Evolutionary conservation across 2,329 filamentous ascomycete species (phyloP), one percentile per base, ranked within the genome.

Genomic region (Nigrograna mackinnonii): DNA sequence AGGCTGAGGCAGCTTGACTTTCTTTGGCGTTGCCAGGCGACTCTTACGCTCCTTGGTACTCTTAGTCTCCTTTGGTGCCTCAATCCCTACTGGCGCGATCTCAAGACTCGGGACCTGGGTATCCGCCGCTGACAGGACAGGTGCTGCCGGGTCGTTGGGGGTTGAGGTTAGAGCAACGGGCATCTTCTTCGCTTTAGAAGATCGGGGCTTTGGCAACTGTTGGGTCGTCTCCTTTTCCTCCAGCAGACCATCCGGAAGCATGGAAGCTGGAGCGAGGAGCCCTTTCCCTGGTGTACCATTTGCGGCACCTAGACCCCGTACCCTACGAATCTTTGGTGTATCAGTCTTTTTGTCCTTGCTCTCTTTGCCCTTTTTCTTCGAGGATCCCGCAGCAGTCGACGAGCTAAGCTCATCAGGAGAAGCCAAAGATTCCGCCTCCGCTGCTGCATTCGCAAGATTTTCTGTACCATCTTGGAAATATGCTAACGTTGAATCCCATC

Each of bases 401-500:
- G 61, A 45, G 19, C 57, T 56, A 6, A 66, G 51, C 43, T 67
- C 65, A 35, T 66, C 62, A 9, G 58, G 65, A 2, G 61, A 65
- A 1, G 62, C 55, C 5, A 65, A 38, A 18, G 54, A 57, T 37
- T 60, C 57, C 6, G 57, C 58, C n/a, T 67, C 61, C 1, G 60
- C 63, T 17, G 57, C 30, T 12, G 50, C 50, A 22, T 53, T 53
- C 16, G 57, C 54, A 6, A 60, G 24, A 5, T 56, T 62, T 12
- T 64, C 60, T 11, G 57, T 62, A 31, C 54, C 60, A 44, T 73
- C 71, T 34, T 71, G 72, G 47, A 70, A 76, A 43, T 74, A 72
- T 5, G 66, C 69, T 7, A 79, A 55, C 20, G 66, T 69, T 49
- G 75, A 66, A 33, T 75, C 72, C 76, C 76, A 78, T 9, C 60